phyloP scores from a whole-genome alignment of 2,329 filamentous ascomycete species.

The Catunica adiposa region DNA sequence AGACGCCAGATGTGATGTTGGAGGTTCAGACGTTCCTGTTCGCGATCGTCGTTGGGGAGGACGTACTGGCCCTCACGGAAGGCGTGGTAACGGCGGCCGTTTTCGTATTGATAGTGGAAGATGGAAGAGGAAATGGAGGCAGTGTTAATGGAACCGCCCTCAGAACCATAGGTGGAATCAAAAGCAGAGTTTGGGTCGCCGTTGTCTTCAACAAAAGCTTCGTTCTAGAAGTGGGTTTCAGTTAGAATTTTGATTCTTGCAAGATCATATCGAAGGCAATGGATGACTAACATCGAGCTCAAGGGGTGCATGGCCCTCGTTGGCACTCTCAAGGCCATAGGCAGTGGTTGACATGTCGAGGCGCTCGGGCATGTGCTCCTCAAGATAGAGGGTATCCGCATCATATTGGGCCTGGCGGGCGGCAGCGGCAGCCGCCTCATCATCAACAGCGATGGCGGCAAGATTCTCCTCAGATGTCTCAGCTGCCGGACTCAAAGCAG shows the following conservation, averaged over 20 bases:
- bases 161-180: conserved; percentile 24
- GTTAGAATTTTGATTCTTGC: not conserved
- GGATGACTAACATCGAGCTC: conserved; percentile 12
- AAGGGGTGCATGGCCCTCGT: conserved; percentile 10
- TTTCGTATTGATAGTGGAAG: conserved; percentile 28
- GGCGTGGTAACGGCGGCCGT: conserved; percentile 32
- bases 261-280: not conserved
- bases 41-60: conserved; percentile 35
- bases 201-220: conserved; percentile 6
- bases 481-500: not conserved
- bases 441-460: not conserved
- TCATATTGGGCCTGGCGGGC: conserved; percentile 10
- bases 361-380: conserved; percentile 13
- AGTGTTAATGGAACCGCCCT: conserved; percentile 19
- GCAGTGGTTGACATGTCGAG: conserved; percentile 13
- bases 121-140: conserved; percentile 28
- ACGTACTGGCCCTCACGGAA: conserved; percentile 29
- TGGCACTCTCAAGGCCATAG: conserved; percentile 9
- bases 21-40: conserved; percentile 37
- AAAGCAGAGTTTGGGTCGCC: conserved; percentile 6
- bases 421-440: not conserved
- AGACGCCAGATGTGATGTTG: conserved; percentile 37
- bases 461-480: not conserved
- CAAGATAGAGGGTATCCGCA: conserved; percentile 12
- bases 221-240: not conserved